These are phyloP conservation scores for Cornus controversa DNA, from an alignment of 148 eudicot species.

Conservation along the genomic window DNA sequence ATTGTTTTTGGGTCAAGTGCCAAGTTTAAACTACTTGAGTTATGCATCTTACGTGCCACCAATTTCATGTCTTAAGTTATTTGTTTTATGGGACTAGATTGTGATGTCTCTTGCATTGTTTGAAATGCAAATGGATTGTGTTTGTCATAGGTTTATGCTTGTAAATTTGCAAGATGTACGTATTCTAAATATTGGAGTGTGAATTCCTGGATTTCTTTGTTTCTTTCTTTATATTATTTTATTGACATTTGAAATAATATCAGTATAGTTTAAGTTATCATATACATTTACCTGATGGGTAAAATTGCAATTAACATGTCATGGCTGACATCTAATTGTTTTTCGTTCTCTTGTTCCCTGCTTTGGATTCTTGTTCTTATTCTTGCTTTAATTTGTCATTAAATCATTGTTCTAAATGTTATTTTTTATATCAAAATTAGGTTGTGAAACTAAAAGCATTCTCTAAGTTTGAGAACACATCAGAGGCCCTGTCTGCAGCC, in stretches of 20 bases:
- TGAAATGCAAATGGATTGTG: too few relatives aligned
- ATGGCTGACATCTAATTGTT: too few relatives aligned
- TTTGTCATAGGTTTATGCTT: too few relatives aligned
- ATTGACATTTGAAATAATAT: neutral
- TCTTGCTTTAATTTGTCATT: neutral
- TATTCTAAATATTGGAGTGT: neutral
- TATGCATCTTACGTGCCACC: too few relatives aligned
- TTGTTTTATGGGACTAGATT: too few relatives aligned
- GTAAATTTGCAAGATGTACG: too few relatives aligned
- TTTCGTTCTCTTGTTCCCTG: neutral
- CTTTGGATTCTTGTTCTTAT: constrained; percentile 2
- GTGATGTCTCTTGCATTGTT: too few relatives aligned
- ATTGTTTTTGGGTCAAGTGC: too few relatives aligned
- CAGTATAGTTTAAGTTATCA: neutral
- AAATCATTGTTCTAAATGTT: constrained; percentile 3
- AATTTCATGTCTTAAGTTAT: too few relatives aligned
- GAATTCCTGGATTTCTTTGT: neutral
- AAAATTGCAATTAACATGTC: too few relatives aligned
- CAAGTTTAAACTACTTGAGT: too few relatives aligned
- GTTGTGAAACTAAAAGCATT: constrained; percentile 90
- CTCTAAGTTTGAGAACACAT: constrained; percentile 88
- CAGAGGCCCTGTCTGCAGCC: constrained; percentile 82
- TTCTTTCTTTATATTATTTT: neutral
- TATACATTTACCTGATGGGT: neutral
- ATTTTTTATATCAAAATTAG: constrained; percentile 29